Base-by-base conservation (phyloP, 306 rosid genomes). In the Prunus mongolica region DNA sequence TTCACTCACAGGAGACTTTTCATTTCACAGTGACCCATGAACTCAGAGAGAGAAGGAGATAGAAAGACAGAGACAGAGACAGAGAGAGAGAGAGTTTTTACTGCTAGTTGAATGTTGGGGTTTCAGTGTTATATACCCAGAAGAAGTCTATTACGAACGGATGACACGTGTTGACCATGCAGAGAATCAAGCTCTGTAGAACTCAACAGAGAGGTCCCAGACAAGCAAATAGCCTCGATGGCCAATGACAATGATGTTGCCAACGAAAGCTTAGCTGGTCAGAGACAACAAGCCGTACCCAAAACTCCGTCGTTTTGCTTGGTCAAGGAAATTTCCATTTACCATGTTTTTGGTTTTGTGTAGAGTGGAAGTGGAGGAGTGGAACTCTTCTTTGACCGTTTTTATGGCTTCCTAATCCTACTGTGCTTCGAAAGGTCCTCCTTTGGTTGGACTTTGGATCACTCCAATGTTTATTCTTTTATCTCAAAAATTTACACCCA, bases 191-290 rank as follows among this genome's bases (percentile, higher is more conserved):
- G 68, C 1, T 62, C 12, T 8, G 12, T 38, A 18, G 14, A 24
- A 16, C 72, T 20, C 50, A 57, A 10, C 55, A 6, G 24, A 3
- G 50, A 41, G 69, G 73, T 18, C 82, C 76, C 81, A 60, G 54
- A 12, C 25, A 46, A 45, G 45, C 55, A 15, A 50, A 25, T 30
- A 49, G 41, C 10, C 44, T 65, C 68, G 56, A 56, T 52, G 82
- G 75, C 56, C 71, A 80, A 27, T 75, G 88, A 87, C 80, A 85
- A 81, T 78, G 82, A 86, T 85, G 80, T 80, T 82, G 92, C 87
- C 92, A 90, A 86, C 87, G 82, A 65, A 41, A 66, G 74, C 80
- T 80, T 86, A 81, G 88, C 91, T 90, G 92, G 88, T 81, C 83
- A 5, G 49, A 14, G 67, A 20, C 54, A 30, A 28, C 15, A 20